Conservation (phyloP, 1,284 basidiomycete species). For the Naganishia sp. region DNA sequence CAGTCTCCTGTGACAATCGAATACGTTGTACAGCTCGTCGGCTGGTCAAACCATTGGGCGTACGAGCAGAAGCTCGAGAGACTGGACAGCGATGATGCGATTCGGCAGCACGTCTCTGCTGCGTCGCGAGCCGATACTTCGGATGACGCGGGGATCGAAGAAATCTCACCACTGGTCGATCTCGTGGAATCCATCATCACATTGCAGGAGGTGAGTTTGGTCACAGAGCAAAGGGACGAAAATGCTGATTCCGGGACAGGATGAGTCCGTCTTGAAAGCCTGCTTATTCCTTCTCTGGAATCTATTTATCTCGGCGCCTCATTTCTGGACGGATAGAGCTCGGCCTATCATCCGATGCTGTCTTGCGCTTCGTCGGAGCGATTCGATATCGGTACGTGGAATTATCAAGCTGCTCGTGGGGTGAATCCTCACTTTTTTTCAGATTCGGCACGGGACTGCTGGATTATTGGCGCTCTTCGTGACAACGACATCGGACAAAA, state of each 20-base stretch:
- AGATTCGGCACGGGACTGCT: constrained; percentile 23
- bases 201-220: not conserved
- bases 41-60: constrained; percentile 7
- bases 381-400: constrained; percentile 15
- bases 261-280: constrained; percentile 9
- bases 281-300: constrained; percentile 26
- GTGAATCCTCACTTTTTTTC: not conserved
- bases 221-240: not conserved
- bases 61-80: not conserved
- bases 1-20: not conserved
- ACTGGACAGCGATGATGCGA: not conserved
- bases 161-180: not conserved
- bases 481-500: constrained; percentile 7
- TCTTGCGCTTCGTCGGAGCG: constrained; percentile 17
- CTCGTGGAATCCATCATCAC: not conserved
- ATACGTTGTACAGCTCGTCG: not conserved
- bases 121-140: too few species aligned
- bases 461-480: constrained; percentile 25
- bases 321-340: not conserved
- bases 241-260: not conserved
- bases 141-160: not conserved
- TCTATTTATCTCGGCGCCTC: constrained; percentile 11
- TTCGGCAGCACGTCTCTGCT: not conserved
- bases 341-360: constrained; percentile 8
- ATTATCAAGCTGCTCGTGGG: too few species aligned